These are phyloP conservation scores for Mortierella sp. DNA, from an alignment of 371 early-diverging fungal genomes.

Conservation along the genomic window DNA sequence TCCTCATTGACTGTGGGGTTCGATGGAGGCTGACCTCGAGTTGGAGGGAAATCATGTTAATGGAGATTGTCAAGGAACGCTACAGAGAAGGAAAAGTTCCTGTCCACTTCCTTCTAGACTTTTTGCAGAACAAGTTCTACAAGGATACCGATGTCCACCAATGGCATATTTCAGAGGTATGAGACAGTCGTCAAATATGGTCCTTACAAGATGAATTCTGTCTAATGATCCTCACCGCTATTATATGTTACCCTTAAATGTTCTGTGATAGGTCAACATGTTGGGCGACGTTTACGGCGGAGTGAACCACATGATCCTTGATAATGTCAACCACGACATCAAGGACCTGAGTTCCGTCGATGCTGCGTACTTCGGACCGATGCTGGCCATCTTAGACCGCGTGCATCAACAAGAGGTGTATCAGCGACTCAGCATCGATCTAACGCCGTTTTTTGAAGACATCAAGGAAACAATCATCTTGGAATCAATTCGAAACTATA, in stretches of 20 bases:
- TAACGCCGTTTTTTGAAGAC: slow-evolving; percentile 62
- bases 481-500: slow-evolving; percentile 51
- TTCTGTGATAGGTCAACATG: slow-evolving; percentile 48
- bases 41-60: slow-evolving; percentile 70
- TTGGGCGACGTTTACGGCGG: slow-evolving; percentile 57
- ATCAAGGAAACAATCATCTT: slow-evolving; percentile 52
- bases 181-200: no score
- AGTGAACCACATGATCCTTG: slow-evolving; percentile 55
- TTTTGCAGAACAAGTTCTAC: slow-evolving; percentile 58
- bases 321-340: slow-evolving; percentile 56
- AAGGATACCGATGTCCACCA: slow-evolving; percentile 58
- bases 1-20: slow-evolving; percentile 74
- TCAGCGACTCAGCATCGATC: slow-evolving; percentile 54
- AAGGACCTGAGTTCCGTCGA: slow-evolving; percentile 42
- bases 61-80: slow-evolving; percentile 68
- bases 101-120: slow-evolving; percentile 58
- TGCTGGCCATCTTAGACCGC: slow-evolving; percentile 56
- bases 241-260: neutral
- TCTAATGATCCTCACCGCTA: neutral
- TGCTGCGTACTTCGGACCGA: slow-evolving; percentile 47
- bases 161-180: slow-evolving; percentile 60
- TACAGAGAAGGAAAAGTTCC: slow-evolving; percentile 58
- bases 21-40: slow-evolving; percentile 77
- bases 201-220: no score
- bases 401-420: slow-evolving; percentile 56